A percentile compares a stretch with the other conserved stretches of the same genome.
phyloP scores from a whole-genome alignment of 2,329 filamentous ascomycete genomes.

The Fusarium coicis region DNA sequence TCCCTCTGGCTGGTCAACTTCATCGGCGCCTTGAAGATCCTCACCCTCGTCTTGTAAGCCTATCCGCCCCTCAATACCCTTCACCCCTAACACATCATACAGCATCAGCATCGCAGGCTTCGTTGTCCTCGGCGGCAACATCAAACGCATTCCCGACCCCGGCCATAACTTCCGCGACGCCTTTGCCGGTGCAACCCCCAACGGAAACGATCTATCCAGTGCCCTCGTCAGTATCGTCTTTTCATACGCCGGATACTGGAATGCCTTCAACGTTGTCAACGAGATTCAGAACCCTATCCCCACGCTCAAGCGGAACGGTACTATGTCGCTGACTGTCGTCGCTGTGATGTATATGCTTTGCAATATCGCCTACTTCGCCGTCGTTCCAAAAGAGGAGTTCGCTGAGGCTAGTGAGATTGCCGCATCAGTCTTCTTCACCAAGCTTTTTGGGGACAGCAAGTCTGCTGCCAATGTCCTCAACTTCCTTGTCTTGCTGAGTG shows the following conservation, averaged over 20 bases:
- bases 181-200: constrained; percentile 50
- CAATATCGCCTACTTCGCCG: constrained; percentile 71
- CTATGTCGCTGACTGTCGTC: constrained; percentile 62
- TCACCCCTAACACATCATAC: neutral
- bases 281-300: constrained; percentile 70
- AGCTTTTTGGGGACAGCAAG: constrained; percentile 63
- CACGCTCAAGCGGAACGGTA: constrained; percentile 62
- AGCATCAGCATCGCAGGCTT: constrained; percentile 67
- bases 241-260: constrained; percentile 66
- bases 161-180: constrained; percentile 50
- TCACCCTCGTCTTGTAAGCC: constrained; percentile 66
- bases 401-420: constrained; percentile 62
- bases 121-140: constrained; percentile 63
- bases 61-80: rapidly evolving
- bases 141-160: constrained; percentile 46
- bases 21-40: constrained; percentile 68
- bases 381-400: constrained; percentile 66
- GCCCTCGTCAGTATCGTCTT: constrained; percentile 70
- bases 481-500: constrained; percentile 65
- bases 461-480: constrained; percentile 64
- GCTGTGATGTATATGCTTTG: constrained; percentile 66
- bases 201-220: constrained; percentile 52
- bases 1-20: constrained; percentile 66
- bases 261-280: constrained; percentile 71
- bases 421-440: constrained; percentile 68